Base-by-base conservation (phyloP, 352 stramenopile genomes). In the Pythium dissotocum region DNA sequence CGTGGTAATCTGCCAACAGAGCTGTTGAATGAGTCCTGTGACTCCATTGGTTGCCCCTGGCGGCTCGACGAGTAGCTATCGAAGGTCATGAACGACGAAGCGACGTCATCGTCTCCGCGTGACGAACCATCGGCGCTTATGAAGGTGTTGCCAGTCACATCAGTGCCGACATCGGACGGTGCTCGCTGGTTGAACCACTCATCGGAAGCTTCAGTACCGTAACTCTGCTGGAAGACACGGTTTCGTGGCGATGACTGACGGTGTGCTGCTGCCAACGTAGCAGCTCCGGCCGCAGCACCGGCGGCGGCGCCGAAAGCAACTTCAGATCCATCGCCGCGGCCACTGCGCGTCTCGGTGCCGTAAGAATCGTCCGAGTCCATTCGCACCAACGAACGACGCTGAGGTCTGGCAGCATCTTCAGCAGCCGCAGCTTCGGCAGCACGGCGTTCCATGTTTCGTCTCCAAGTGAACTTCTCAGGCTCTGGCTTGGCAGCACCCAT, bases 311-410 rank as follows among this genome's bases (percentile, higher is more conserved):
- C 46, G n/a, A 16, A 53, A 32, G 46, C 46, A 53, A 12, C 46
- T 16, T 38, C 54, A 13, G 38, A 30, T 58, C 57, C 46, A 16
- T 53, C 6, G 24, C 42, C 65, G 26, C 49, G 26, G 13, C 32
- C 65, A 18, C 24, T 54, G 12, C 44, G 30, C 12, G 24, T 61
- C 3, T 59, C 55, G 1, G 54, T 68, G 38, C 35, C 42, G 56
- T 69, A 65, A 10, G 59, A 69, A 40, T 73, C 66, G 44, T 72
- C 54, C 8, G 66, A 72, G n/a, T 72, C 66, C 38, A 72, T 53
- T 13, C 66, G 53, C 44, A 72, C 36, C 9, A 72, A 38, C 14
- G 66, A 72, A 33, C 48, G 40, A 12, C 54, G 58, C 46, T 60
- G 48, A 16, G 58, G 51, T 14, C 18, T 57, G 9, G 52, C 51